Conservation (phyloP, 805 yeast genomes). For the Zygosaccharomyces pseudorouxii region DNA sequence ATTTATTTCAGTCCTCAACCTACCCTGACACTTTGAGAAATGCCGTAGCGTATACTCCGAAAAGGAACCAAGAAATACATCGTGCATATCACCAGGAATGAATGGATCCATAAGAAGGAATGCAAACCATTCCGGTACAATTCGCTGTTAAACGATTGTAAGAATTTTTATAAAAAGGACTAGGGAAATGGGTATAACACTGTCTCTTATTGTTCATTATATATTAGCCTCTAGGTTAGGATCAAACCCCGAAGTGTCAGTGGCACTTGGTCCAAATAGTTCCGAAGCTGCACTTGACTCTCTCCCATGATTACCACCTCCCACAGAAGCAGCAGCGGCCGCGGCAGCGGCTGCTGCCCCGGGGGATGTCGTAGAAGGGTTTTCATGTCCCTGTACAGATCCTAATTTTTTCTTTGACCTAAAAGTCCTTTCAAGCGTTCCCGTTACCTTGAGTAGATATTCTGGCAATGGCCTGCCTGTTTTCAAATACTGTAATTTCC, state of each 20-base stretch:
- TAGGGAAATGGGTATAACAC: neutral
- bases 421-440: conserved; percentile 62
- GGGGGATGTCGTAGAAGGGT: neutral
- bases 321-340: neutral
- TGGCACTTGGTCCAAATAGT: conserved; percentile 16
- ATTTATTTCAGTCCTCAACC: no score
- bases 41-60: no score
- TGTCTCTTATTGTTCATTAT: conserved; percentile 4
- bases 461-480: conserved; percentile 73
- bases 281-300: conserved; percentile 12
- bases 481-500: conserved; percentile 84
- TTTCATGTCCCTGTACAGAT: neutral
- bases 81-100: no score
- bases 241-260: conserved; percentile 22
- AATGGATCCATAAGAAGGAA: no score
- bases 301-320: conserved; percentile 3
- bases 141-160: no score
- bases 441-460: conserved; percentile 79
- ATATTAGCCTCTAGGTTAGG: conserved; percentile 23
- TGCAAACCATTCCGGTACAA: neutral
- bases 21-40: no score
- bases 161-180: no score
- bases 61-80: no score
- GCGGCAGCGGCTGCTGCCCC: neutral
- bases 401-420: conserved; percentile 35